phyloP scores from a whole-genome alignment of 1,284 basidiomycete species.

The Apiotrichum akiyoshidainum region DNA sequence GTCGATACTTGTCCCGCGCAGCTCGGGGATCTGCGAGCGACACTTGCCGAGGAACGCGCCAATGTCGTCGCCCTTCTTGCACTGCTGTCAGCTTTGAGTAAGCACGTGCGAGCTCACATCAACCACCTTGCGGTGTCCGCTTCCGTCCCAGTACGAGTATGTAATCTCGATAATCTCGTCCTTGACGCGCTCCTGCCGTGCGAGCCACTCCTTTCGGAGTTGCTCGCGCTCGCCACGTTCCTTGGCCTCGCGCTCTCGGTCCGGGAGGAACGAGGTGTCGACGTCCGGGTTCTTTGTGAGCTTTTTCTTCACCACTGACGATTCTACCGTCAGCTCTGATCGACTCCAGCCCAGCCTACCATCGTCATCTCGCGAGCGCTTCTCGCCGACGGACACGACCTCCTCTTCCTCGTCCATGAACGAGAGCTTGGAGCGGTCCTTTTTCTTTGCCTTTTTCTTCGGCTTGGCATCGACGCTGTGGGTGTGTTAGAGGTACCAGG shows the following conservation, averaged over 20 bases:
- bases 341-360: slow-evolving; percentile 13
- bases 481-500: background rate
- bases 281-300: slow-evolving; percentile 92
- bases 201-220: slow-evolving; percentile 84
- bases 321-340: slow-evolving; percentile 9
- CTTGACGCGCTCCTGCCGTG: slow-evolving; percentile 61
- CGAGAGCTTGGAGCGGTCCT: slow-evolving; percentile 83
- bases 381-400: slow-evolving; percentile 24
- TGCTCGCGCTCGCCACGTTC: slow-evolving; percentile 85
- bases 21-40: slow-evolving; percentile 84
- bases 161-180: slow-evolving; percentile 50
- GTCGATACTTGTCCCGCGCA: slow-evolving; percentile 83
- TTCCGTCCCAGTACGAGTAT: slow-evolving; percentile 98
- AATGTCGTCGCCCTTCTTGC: slow-evolving; percentile 96
- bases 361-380: slow-evolving; percentile 30
- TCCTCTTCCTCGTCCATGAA: slow-evolving; percentile 76
- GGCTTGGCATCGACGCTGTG: slow-evolving; percentile 52
- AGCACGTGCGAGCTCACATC: slow-evolving; percentile 57
- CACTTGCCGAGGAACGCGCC: slow-evolving; percentile 88
- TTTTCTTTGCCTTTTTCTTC: slow-evolving; percentile 82
- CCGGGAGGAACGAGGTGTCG: slow-evolving; percentile 97
- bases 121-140: slow-evolving; percentile 90
- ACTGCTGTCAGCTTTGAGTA: slow-evolving; percentile 56
- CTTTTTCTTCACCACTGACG: slow-evolving; percentile 60
- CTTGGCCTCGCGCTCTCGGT: slow-evolving; percentile 88